A percentile compares a stretch with the other conserved stretches of the same genome.
Conservation (phyloP, 768 basidiomycete genomes). For the Sistotremastrum niveocremeum region DNA sequence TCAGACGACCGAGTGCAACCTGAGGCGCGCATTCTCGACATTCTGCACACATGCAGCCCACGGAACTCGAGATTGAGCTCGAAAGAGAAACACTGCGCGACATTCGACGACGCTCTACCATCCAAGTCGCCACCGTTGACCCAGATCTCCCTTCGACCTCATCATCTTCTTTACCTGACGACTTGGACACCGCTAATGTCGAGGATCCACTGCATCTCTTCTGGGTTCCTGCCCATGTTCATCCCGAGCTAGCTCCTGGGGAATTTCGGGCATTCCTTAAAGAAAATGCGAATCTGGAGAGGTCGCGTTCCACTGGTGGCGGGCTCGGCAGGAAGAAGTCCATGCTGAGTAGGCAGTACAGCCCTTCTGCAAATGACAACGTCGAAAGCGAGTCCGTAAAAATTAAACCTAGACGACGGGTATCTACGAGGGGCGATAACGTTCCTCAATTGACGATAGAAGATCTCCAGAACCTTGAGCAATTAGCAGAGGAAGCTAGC, state of each 20-base stretch:
- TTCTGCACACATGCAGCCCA: constrained; percentile 44
- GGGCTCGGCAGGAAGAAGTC: constrained; percentile 74
- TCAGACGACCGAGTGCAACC: no score
- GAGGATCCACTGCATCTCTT: constrained; percentile 87
- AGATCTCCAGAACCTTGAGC: constrained; percentile 90
- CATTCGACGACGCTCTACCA: constrained; percentile 70
- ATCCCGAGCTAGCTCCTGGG: constrained; percentile 94
- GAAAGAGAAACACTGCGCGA: constrained; percentile 79
- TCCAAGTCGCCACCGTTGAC: constrained; percentile 68
- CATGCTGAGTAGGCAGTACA: constrained; percentile 91
- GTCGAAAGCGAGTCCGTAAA: constrained; percentile 49
- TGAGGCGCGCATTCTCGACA: no score
- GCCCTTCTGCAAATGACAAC: constrained; percentile 64
- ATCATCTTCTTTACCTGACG: constrained; percentile 30
- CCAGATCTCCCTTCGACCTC: constrained; percentile 76
- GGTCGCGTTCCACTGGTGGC: constrained; percentile 33
- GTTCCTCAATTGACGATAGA: constrained; percentile 83
- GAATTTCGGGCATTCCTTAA: constrained; percentile 94
- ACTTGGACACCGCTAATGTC: constrained; percentile 20
- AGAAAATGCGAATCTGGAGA: constrained; percentile 31
- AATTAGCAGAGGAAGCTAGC: constrained; percentile 82
- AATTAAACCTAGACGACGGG: constrained; percentile 56
- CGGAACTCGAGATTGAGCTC: constrained; percentile 72
- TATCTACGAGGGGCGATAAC: constrained; percentile 49
- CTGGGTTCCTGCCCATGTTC: constrained; percentile 95